These are phyloP conservation scores for Tuber magnatum DNA, from an alignment of 495 filamentous ascomycete genomes.

Conservation along the genomic window DNA sequence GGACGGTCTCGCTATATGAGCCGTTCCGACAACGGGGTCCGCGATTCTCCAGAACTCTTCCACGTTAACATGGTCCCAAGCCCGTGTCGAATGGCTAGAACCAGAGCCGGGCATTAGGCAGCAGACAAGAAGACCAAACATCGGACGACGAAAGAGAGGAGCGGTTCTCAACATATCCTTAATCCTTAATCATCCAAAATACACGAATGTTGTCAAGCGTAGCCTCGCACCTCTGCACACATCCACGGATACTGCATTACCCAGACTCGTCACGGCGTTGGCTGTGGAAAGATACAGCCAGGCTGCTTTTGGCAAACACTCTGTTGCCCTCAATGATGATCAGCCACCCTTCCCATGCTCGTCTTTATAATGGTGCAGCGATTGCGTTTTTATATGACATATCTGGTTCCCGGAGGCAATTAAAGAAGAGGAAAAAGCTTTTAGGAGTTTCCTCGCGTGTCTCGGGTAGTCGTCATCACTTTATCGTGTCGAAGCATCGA, in stretches of 20 bases:
- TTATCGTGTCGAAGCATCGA: background rate
- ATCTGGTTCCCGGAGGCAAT: background rate
- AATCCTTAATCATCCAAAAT: background rate
- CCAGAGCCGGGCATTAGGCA: background rate
- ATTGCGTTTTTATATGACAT: constrained; percentile 2
- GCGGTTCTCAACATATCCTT: constrained; percentile 13
- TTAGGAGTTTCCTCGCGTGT: background rate
- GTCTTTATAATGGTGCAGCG: background rate
- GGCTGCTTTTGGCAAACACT: constrained; percentile 1
- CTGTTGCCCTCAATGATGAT: background rate
- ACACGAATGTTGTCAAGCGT: background rate
- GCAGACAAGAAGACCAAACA: constrained; percentile 15
- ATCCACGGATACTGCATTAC: background rate
- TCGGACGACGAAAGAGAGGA: constrained; percentile 22
- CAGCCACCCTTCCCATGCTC: background rate
- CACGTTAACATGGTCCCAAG: background rate
- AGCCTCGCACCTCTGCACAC: background rate
- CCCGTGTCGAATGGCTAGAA: background rate
- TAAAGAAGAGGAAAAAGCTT: background rate
- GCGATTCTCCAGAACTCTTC: background rate
- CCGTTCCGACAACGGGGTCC: background rate
- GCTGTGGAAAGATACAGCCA: background rate
- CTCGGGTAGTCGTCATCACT: background rate
- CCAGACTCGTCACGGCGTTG: constrained; percentile 1
- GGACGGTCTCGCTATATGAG: background rate